Evolutionary conservation across 2,329 filamentous ascomycete genomes (phyloP).

Genomic region (Alternaria sp.): DNA sequence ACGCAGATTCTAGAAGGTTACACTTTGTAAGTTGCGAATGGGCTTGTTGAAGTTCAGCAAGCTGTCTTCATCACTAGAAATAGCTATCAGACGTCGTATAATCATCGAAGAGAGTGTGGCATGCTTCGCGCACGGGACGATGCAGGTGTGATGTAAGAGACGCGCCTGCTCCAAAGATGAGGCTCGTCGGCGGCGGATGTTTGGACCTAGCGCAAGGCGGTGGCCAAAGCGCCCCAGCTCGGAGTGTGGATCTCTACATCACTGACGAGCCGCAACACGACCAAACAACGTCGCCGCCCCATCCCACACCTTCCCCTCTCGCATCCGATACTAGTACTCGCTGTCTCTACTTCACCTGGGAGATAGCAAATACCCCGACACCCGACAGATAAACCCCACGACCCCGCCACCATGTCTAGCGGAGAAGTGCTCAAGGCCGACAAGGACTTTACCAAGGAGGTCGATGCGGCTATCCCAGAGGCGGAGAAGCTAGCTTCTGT

Average conservation of each 20-base stretch:
- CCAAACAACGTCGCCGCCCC: constrained; percentile 20
- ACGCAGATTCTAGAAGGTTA: background rate
- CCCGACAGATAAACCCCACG: constrained; percentile 8
- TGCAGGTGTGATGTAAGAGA: background rate
- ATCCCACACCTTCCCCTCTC: constrained; percentile 1
- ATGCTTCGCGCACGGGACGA: background rate
- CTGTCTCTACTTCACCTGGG: background rate
- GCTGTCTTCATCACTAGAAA: background rate
- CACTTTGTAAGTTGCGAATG: background rate
- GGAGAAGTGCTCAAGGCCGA: constrained; percentile 83
- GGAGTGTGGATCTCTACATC: constrained; percentile 21
- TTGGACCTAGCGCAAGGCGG: constrained; percentile 12
- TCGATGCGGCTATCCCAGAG: constrained; percentile 88
- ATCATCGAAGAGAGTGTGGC: background rate
- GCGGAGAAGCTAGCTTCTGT: constrained; percentile 90
- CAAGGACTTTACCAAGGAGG: constrained; percentile 98
- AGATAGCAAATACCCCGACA: background rate
- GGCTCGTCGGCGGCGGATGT: constrained; percentile 21
- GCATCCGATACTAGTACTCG: background rate
- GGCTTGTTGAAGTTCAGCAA: background rate
- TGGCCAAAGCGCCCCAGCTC: constrained; percentile 14
- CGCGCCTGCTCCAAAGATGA: background rate
- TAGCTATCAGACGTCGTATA: background rate
- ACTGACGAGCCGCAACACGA: constrained; percentile 23
- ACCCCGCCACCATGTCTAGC: constrained; percentile 72